A percentile compares a stretch with the other conserved stretches of the same genome.
Evolutionary conservation across 2,329 filamentous ascomycete genomes (phyloP).

Genomic region (Fusarium heterosporum): DNA sequence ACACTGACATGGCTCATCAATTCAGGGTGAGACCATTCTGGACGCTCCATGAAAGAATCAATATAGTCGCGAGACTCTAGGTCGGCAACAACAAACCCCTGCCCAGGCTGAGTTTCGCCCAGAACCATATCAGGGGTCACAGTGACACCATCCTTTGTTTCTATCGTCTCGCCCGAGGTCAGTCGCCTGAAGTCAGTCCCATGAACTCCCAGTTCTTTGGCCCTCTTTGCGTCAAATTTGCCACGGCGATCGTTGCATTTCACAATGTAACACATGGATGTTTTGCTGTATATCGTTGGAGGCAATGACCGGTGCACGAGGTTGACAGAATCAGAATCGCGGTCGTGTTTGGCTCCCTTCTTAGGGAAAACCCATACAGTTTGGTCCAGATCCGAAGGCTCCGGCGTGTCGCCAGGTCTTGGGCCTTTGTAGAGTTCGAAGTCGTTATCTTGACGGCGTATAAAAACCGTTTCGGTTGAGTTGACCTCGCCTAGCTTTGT

Average conservation of each 20-base stretch:
- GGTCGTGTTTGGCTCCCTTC: slow-evolving; percentile 23
- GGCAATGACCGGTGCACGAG: slow-evolving; percentile 65
- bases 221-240: slow-evolving; percentile 78
- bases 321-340: slow-evolving; percentile 18
- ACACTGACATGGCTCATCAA: slow-evolving; percentile 75
- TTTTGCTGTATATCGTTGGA: slow-evolving; percentile 70
- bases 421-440: slow-evolving; percentile 79
- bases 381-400: slow-evolving; percentile 38
- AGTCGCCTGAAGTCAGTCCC: slow-evolving; percentile 69
- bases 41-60: slow-evolving; percentile 72
- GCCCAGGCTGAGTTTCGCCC: slow-evolving; percentile 72
- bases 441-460: slow-evolving; percentile 69
- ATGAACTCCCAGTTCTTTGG: slow-evolving; percentile 72
- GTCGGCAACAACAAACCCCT: slow-evolving; percentile 83
- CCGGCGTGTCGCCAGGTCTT: slow-evolving; percentile 33
- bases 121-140: slow-evolving; percentile 92
- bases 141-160: slow-evolving; percentile 70
- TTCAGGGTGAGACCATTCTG: slow-evolving; percentile 75
- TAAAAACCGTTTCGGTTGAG: slow-evolving; percentile 60
- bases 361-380: slow-evolving; percentile 48
- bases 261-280: slow-evolving; percentile 87
- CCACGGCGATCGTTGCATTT: slow-evolving; percentile 81
- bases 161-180: slow-evolving; percentile 71
- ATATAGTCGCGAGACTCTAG: slow-evolving; percentile 79
- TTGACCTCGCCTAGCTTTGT: slow-evolving; percentile 47